Evolutionary conservation across 768 basidiomycete genomes (phyloP), one percentile per base, ranked within the genome.

Genomic region (Suillus weaverae): DNA sequence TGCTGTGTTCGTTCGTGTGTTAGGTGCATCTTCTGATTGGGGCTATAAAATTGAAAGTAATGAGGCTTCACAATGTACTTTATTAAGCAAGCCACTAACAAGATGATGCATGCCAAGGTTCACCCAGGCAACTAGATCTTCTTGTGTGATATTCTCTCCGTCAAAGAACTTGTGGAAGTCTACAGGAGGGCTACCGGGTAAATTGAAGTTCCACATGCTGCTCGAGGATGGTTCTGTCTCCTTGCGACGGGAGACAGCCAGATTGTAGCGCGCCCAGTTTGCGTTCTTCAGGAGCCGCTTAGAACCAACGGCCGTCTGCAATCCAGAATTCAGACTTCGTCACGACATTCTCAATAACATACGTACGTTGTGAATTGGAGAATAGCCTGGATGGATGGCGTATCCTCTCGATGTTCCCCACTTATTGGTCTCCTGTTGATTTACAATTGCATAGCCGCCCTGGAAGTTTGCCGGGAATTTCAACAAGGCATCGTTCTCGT

Each of bases 101-200:
- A 89, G 76, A 69, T 89, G 88, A 72, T 90, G 88, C 77, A 81
- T 89, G 26, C 88, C 89, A 44, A 89, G 67, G 67, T 89, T 88
- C 61, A 89, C 70, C 86, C 88, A 90, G 20, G 83, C 83, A 4
- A 89, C 88, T 14, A 90, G 73, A 71, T 90, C 89, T 69, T 86
- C 80, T 70, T 89, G 87, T 0, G 82, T 83, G 55, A 90, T 79
- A 63, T 81, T 84, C 74, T 90, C 88, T 7, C 83, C 84, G 66
- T 89, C 81, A 72, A 88, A 89, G 76, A 87, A 88, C 48, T 81
- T 80, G 74, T 86, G 82, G 72, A 87, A 88, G 70, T 87, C 79
- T 57, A 88, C 84, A 13, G 81, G 74, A 5, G 86, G 86, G 5
- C 68, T 68, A 1, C 84, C 87, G 2, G 88, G 87, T 5, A 89